These are phyloP conservation scores for Trichothecium sympodiale DNA, from an alignment of 2,329 filamentous ascomycete species.

Conservation along the genomic window DNA sequence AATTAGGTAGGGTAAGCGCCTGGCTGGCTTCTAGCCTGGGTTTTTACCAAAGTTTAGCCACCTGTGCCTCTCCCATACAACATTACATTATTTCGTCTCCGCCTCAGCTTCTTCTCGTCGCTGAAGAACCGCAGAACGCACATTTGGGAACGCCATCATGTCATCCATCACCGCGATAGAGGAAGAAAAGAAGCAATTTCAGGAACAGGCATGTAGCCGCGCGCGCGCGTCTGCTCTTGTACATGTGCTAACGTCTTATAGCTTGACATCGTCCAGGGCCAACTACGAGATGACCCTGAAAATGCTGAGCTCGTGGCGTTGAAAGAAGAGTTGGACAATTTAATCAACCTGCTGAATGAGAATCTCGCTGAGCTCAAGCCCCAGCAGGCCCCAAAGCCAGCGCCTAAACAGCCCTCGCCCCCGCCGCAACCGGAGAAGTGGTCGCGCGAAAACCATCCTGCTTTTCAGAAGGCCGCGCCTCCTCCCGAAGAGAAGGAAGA, in stretches of 20 bases:
- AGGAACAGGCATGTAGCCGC: constrained; percentile 38
- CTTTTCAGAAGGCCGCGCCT: constrained; percentile 47
- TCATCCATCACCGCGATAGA: constrained; percentile 22
- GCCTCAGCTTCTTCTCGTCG: too few relatives aligned
- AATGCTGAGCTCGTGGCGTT: constrained; percentile 69
- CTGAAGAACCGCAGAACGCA: too few relatives aligned
- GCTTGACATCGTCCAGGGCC: constrained; percentile 68
- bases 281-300: constrained; percentile 69
- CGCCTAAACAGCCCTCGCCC: constrained; percentile 32
- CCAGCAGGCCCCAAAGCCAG: constrained; percentile 32
- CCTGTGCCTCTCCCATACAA: too few relatives aligned
- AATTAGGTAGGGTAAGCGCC: too few relatives aligned
- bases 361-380: constrained; percentile 69
- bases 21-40: too few relatives aligned
- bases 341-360: constrained; percentile 69
- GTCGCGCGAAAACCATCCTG: constrained; percentile 71
- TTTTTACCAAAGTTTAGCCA: too few relatives aligned
- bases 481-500: constrained; percentile 40
- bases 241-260: constrained; percentile 18
- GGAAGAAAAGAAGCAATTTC: constrained; percentile 41
- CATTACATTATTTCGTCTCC: too few relatives aligned
- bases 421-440: constrained; percentile 57
- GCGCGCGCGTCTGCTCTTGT: not conserved
- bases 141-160: too few relatives aligned
- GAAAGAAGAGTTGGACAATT: constrained; percentile 69